These are phyloP conservation scores for Thermothelomyces thermophilus DNA, from an alignment of 2,329 filamentous ascomycete species.

Conservation along the genomic window DNA sequence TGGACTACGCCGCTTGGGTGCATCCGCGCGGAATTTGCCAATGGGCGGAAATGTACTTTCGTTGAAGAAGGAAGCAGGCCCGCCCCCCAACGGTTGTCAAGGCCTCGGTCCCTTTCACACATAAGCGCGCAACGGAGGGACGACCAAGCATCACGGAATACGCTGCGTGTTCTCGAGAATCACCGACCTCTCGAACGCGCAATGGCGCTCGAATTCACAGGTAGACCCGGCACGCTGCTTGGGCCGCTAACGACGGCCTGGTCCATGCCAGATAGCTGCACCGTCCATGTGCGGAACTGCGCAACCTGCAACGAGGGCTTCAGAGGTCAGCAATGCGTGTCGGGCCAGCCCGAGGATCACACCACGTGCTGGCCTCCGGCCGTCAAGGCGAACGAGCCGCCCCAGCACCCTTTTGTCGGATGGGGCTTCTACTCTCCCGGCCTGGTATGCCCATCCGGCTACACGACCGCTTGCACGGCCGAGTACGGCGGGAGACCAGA, in stretches of 20 bases:
- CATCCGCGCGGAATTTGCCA: too few species aligned
- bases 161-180: too few species aligned
- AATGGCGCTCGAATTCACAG: background rate
- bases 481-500: background rate
- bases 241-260: conserved; percentile 12
- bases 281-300: background rate
- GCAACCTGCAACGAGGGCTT: background rate
- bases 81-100: too few species aligned
- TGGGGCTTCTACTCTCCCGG: conserved; percentile 13
- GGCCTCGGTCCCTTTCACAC: too few species aligned
- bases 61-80: too few species aligned
- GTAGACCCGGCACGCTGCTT: background rate
- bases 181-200: background rate
- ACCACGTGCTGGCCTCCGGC: conserved; percentile 5
- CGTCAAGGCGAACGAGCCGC: background rate
- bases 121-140: too few species aligned
- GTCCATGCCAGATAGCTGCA: conserved; percentile 4
- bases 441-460: conserved; percentile 3
- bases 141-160: too few species aligned
- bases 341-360: background rate
- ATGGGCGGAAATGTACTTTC: too few species aligned
- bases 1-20: too few species aligned
- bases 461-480: conserved; percentile 8
- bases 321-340: conserved; percentile 1
- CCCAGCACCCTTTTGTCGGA: background rate